Percentiles rank a stretch among this genome's conserved stretches.
Conservation (phyloP, 202 grass and related monocot genomes). For the Zoysia matrella region DNA sequence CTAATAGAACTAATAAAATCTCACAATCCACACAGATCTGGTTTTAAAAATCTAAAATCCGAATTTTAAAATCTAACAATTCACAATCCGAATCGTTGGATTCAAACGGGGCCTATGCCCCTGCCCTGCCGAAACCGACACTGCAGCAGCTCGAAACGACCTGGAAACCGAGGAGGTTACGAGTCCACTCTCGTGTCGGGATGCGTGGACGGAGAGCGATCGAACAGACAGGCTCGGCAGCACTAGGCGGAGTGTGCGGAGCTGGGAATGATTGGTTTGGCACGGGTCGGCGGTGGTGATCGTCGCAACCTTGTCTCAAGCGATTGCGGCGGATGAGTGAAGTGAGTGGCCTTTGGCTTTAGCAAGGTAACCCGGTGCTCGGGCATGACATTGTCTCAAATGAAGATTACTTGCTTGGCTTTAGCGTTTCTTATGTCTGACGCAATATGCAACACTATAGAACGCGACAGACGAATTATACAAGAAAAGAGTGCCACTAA, state of each 20-base stretch:
- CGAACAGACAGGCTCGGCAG: not conserved
- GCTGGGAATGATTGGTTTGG: conserved; percentile 10
- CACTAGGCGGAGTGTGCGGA: not conserved
- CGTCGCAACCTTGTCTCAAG: conserved; percentile 25
- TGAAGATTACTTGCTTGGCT: not conserved
- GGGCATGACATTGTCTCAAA: not conserved
- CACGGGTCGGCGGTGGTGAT: not conserved
- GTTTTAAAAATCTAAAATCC: too few species aligned
- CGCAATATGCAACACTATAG: not conserved
- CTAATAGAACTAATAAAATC: too few species aligned
- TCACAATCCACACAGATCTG: too few species aligned
- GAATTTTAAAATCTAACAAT: too few species aligned
- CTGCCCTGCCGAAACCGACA: too few species aligned
- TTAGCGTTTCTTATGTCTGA: not conserved
- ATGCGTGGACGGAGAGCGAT: not conserved
- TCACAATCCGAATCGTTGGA: too few species aligned
- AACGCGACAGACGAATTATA: not conserved
- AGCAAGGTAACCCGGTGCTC: not conserved
- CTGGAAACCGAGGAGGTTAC: not conserved
- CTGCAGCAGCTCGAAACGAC: not conserved
- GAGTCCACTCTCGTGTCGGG: not conserved
- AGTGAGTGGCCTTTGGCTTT: not conserved
- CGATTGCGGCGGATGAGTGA: not conserved
- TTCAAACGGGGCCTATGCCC: too few species aligned
- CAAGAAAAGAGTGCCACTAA: not conserved